Conservation (phyloP, 1,139 yeast genomes). For the Yamadazyma dendronema region DNA sequence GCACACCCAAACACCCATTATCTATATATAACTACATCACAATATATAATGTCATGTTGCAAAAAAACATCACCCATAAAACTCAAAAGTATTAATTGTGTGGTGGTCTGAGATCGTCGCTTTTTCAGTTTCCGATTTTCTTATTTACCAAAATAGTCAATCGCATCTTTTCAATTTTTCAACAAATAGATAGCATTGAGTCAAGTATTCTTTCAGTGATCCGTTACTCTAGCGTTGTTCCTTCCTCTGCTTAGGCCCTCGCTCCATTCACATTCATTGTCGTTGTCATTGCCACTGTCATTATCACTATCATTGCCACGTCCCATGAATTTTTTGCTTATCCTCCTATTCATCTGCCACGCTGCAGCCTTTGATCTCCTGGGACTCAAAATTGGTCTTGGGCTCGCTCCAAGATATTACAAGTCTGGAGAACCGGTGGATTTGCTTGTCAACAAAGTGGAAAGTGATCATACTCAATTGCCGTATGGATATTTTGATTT, state of each 20-base stretch:
- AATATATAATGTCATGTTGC: no score
- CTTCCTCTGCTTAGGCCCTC: not conserved
- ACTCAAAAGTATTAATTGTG: no score
- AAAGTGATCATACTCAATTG: slow-evolving; percentile 72
- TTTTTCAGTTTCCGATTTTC: not conserved
- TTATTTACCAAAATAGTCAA: not conserved
- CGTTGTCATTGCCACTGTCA: not conserved
- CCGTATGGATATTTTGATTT: slow-evolving; percentile 77
- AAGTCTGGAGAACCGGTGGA: slow-evolving; percentile 63
- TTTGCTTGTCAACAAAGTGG: slow-evolving; percentile 72
- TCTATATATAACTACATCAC: no score
- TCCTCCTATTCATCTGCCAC: not conserved
- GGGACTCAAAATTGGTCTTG: slow-evolving; percentile 13
- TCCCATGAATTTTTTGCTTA: not conserved
- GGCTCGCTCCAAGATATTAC: slow-evolving; percentile 29
- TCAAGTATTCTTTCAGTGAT: no score
- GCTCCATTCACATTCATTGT: not conserved
- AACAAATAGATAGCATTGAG: not conserved
- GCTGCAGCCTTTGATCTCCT: slow-evolving; percentile 6
- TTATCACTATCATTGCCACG: no score
- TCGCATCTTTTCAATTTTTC: not conserved
- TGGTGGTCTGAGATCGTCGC: not conserved
- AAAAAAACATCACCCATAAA: no score
- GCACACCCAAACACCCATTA: no score
- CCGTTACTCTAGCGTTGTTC: no score